Evolutionary conservation across 2,329 filamentous ascomycete species (phyloP).

Genomic region (Arthrinium puccinioides): DNA sequence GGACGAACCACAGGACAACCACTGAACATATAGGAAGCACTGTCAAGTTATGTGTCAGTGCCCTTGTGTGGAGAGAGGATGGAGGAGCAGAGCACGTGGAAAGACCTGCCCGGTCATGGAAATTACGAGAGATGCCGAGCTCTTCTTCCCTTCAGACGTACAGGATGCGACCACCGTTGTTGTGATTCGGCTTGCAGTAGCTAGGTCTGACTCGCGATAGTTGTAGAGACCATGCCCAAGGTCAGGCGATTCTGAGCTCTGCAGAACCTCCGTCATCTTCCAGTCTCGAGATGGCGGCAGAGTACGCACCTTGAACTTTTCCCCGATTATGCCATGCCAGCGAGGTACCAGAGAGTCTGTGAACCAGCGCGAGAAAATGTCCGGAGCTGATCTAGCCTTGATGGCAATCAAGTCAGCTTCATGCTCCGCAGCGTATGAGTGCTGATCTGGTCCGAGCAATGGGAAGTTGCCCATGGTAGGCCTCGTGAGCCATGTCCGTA

Average conservation of each 20-base stretch:
- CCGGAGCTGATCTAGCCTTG: constrained; percentile 1
- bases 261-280: background rate
- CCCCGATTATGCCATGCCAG: constrained; percentile 3
- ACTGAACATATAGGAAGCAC: constrained; percentile 7
- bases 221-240: constrained; percentile 4
- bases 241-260: constrained; percentile 1
- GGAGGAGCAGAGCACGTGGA: too few species aligned
- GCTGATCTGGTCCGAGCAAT: constrained; percentile 3
- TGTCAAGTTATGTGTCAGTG: too few species aligned
- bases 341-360: background rate
- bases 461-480: constrained; percentile 7
- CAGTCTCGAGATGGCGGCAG: background rate
- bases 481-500: constrained; percentile 5
- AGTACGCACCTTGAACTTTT: constrained; percentile 5
- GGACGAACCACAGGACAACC: constrained; percentile 5
- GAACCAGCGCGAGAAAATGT: constrained; percentile 8
- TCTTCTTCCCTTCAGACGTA: too few species aligned
- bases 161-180: constrained; percentile 8
- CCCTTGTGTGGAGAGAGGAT: too few species aligned
- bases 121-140: too few species aligned
- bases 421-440: constrained; percentile 3
- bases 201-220: constrained; percentile 5
- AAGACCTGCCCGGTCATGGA: too few species aligned
- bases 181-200: background rate
- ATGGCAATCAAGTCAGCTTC: constrained; percentile 6